Evolutionary conservation across 306 rosid species (phyloP).

Genomic region (Acacia acuminata): DNA sequence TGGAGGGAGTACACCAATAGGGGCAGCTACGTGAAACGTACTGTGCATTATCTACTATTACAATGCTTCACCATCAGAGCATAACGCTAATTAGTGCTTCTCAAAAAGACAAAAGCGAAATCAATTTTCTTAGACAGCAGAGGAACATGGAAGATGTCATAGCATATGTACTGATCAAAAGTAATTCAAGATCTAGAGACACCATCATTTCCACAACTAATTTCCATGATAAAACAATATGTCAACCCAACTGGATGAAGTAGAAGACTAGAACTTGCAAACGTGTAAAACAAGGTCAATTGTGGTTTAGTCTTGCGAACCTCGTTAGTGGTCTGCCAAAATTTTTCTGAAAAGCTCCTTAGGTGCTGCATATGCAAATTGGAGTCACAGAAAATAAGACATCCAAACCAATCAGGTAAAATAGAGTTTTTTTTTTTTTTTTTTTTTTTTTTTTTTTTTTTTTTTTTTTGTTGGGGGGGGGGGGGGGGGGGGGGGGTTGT

Average conservation of each 20-base stretch:
- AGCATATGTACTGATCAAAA: neutral
- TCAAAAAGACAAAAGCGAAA: neutral
- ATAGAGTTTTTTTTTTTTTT: neutral
- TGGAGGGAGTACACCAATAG: neutral
- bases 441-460: no score
- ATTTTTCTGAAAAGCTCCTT: slow-evolving; percentile 67
- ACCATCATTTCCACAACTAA: slow-evolving; percentile 6
- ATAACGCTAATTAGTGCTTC: neutral
- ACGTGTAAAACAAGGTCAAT: slow-evolving; percentile 15
- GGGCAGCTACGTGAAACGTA: neutral
- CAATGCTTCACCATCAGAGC: neutral
- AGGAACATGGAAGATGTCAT: neutral
- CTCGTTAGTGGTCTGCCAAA: slow-evolving; percentile 54
- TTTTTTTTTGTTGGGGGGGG: no score
- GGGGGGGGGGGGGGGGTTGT: neutral
- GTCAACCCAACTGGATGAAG: neutral
- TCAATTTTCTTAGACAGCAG: neutral
- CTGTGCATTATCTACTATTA: neutral
- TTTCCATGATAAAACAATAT: neutral
- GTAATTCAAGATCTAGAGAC: neutral
- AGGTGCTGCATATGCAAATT: slow-evolving; percentile 64
- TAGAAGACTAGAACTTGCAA: slow-evolving; percentile 5
- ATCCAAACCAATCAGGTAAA: slow-evolving; percentile 26
- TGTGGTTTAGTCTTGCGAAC: slow-evolving; percentile 37
- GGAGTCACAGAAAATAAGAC: slow-evolving; percentile 26